Percentiles rank a stretch among this genome's conserved stretches.
Evolutionary conservation across 306 rosid genomes (phyloP).

Genomic region (Trifolium repens): DNA sequence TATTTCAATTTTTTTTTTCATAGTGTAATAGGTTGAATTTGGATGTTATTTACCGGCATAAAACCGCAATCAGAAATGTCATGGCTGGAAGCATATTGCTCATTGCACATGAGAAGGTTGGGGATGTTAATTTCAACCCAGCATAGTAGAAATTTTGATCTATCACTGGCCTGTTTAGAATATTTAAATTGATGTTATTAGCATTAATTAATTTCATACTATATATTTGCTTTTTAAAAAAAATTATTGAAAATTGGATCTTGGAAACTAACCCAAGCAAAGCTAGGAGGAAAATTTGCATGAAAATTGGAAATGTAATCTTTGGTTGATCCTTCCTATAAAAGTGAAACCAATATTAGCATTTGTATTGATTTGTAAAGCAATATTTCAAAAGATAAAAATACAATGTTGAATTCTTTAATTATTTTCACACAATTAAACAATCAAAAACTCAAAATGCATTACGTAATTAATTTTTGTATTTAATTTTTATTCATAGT

Average conservation of each 20-base stretch:
- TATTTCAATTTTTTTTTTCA: no score
- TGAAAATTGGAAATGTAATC: slow-evolving; percentile 70
- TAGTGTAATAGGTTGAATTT: background rate
- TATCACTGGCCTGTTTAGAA: slow-evolving; percentile 72
- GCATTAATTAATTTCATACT: no score
- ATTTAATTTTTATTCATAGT: no score
- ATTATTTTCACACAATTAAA: background rate
- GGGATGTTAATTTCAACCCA: slow-evolving; percentile 82
- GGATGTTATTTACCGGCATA: slow-evolving; percentile 59
- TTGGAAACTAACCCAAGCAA: slow-evolving; percentile 73
- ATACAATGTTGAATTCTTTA: background rate
- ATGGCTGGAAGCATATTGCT: slow-evolving; percentile 94
- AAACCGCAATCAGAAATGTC: slow-evolving; percentile 80
- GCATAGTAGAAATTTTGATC: slow-evolving; percentile 96
- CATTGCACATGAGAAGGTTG: slow-evolving; percentile 93
- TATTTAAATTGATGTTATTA: background rate
- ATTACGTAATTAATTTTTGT: background rate
- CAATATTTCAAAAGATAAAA: background rate
- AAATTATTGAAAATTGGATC: no score
- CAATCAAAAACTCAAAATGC: background rate
- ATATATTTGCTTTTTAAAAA: no score
- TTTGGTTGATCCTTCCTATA: slow-evolving; percentile 81
- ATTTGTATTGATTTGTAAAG: no score
- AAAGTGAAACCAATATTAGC: slow-evolving; percentile 23
- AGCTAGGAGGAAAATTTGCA: slow-evolving; percentile 74